Percentiles rank a stretch among this genome's conserved stretches.
Conservation (phyloP, 306 rosid genomes). For the Rubus parviflorus region DNA sequence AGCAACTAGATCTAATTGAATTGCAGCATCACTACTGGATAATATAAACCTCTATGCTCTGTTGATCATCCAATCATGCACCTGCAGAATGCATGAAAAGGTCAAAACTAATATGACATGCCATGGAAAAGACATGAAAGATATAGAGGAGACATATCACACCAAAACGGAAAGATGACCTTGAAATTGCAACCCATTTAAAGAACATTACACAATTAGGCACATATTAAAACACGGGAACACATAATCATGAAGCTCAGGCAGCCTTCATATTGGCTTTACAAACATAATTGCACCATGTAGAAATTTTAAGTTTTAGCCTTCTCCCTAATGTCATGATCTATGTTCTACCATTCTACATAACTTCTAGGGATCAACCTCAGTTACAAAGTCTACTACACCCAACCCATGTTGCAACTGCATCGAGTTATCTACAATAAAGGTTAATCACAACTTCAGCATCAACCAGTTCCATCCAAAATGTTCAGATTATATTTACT, state of each 20-base stretch:
- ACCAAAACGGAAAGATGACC: neutral
- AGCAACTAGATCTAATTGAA: constrained; percentile 79
- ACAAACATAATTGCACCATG: neutral
- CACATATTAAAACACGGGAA: neutral
- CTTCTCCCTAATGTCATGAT: neutral
- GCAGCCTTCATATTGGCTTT: neutral
- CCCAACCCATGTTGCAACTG: neutral
- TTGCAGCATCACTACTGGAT: constrained; percentile 75
- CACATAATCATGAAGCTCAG: neutral
- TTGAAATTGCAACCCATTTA: neutral
- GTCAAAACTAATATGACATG: neutral
- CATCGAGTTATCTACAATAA: neutral
- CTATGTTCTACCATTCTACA: neutral
- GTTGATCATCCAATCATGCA: constrained; percentile 87
- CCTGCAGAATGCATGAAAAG: constrained; percentile 41
- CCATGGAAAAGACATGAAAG: neutral
- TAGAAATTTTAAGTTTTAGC: neutral
- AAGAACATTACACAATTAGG: neutral
- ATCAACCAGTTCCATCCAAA: neutral
- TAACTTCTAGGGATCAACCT: neutral
- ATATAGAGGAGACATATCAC: neutral
- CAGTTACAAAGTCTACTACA: neutral
- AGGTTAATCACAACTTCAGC: neutral
- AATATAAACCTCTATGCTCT: constrained; percentile 80
- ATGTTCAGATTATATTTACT: neutral